Evolutionary conservation across 2,329 filamentous ascomycete genomes (phyloP), one percentile per base, ranked within the genome.

Genomic region (Arthrobotrys megalospora): DNA sequence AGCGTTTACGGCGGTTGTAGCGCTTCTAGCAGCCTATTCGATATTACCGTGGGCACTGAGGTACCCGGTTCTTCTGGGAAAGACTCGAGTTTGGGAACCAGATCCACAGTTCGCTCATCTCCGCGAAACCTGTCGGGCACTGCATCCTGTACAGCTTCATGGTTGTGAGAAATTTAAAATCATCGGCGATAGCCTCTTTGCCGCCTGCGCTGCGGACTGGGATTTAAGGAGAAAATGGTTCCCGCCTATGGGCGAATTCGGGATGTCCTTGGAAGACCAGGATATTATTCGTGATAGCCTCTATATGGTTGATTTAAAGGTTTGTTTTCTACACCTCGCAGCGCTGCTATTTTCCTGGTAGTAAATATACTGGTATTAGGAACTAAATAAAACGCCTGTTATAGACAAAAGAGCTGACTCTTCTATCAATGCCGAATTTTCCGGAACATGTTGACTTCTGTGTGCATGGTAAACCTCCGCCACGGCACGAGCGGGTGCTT

Each of bases 91-190:
- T 43, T 76, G 72, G 72, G 55, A 60, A 10, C 64, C 72, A 10
- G 72, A 76, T 32, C 64, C 64, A 5, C 64, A 76, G 10, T 76
- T 64, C 48, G 36, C 45, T 12, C 24, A 64, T 24, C 36, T 76
- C 6, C 34, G 34, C 6, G 48, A 76, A 8, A 69, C 53, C 8
- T 76, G 72, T 32, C 21, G 16, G 7, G 12, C 55, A 7, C 38
- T 76, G 12, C 47, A 76, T 21, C 64, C 72, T 0, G 28, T 12
- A 5, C 53, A 65, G 28, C 47, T 76, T 21, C 65, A 36, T 5
- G 72, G 72, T 0, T 76, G 72, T 19, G 72, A 76, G 38, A 76
- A 76, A 53, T 76, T 76, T 43, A 76, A 69, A 43, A 64, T 76
- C 10, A 28, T 76, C n/a, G 72, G 72, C 6, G 41, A 62, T 41